phyloP scores from a whole-genome alignment of 2,329 filamentous ascomycete species.

The Cladosporium sp. region DNA sequence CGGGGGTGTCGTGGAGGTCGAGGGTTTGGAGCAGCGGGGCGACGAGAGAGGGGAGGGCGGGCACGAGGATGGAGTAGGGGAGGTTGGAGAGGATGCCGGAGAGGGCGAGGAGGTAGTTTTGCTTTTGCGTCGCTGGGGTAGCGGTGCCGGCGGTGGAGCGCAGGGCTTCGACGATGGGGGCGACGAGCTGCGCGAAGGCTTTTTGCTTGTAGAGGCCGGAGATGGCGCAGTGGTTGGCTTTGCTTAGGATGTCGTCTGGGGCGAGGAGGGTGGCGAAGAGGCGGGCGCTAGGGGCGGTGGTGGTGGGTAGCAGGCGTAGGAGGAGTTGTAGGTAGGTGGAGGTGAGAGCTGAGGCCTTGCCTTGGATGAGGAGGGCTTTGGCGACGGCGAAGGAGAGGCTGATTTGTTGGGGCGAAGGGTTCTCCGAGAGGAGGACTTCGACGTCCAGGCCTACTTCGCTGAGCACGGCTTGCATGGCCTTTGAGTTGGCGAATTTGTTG shows the following conservation, averaged over 20 bases:
- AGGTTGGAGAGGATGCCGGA: slow-evolving; percentile 62
- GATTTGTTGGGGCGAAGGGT: slow-evolving; percentile 45
- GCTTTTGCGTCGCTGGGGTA: slow-evolving; percentile 48
- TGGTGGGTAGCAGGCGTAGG: slow-evolving; percentile 52
- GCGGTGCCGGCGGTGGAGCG: slow-evolving; percentile 35
- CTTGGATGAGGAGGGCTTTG: slow-evolving; percentile 61
- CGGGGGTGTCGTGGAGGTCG: slow-evolving; percentile 53
- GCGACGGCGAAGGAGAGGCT: slow-evolving; percentile 60
- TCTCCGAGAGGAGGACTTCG: slow-evolving; percentile 39
- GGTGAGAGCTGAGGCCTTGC: slow-evolving; percentile 47
- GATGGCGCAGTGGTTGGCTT: slow-evolving; percentile 61
- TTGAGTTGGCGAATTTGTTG: slow-evolving; percentile 50
- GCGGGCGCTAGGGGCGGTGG: slow-evolving; percentile 51
- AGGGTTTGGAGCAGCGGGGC: slow-evolving; percentile 64
- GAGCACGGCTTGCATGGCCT: slow-evolving; percentile 40
- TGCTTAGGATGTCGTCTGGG: slow-evolving; percentile 61
- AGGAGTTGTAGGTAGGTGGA: slow-evolving; percentile 46
- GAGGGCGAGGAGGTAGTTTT: slow-evolving; percentile 63
- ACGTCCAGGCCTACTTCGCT: slow-evolving; percentile 35
- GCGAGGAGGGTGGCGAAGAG: slow-evolving; percentile 61
- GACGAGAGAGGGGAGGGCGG: slow-evolving; percentile 58
- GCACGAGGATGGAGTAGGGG: slow-evolving; percentile 60
- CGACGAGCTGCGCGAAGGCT: slow-evolving; percentile 60
- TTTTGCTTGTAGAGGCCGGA: slow-evolving; percentile 65
- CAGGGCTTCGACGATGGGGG: slow-evolving; percentile 56